phyloP scores from a whole-genome alignment of 2,329 filamentous ascomycete species.

The Aspergillus puulaauensis region DNA sequence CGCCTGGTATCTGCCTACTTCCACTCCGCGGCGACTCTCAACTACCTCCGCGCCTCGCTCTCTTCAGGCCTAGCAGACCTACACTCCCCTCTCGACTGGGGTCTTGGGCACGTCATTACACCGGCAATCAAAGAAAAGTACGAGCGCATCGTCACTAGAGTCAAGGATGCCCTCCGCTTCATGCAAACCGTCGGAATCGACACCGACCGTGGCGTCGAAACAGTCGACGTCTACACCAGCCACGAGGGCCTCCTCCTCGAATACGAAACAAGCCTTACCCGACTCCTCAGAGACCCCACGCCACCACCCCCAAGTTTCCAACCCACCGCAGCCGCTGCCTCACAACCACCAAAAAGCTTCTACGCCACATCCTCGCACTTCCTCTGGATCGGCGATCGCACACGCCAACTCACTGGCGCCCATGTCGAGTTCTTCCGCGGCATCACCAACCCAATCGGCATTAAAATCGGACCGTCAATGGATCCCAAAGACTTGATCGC shows the following conservation, averaged over 20 bases:
- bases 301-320: constrained; percentile 15
- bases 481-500: constrained; percentile 70
- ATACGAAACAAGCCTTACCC: constrained; percentile 86
- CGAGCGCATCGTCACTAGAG: constrained; percentile 75
- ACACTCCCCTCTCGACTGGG: constrained; percentile 92
- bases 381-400: constrained; percentile 97
- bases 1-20: constrained; percentile 91
- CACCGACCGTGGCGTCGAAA: constrained; percentile 78
- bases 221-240: constrained; percentile 91
- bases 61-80: constrained; percentile 89
- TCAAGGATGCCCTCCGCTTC: constrained; percentile 89
- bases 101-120: constrained; percentile 84
- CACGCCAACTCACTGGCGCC: constrained; percentile 85
- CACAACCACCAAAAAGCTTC: constrained; percentile 59
- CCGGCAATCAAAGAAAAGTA: constrained; percentile 83
- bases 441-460: constrained; percentile 90
- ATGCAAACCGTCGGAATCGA: constrained; percentile 92
- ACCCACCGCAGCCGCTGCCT: constrained; percentile 15
- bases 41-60: constrained; percentile 83
- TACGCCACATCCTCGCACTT: constrained; percentile 97
- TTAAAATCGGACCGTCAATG: constrained; percentile 93
- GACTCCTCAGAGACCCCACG: constrained; percentile 67
- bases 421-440: constrained; percentile 98
- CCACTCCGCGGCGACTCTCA: constrained; percentile 89
- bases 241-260: constrained; percentile 93